Evolutionary conservation across 176 grass and related monocot genomes (phyloP).

Genomic region (Carex littledalei): DNA sequence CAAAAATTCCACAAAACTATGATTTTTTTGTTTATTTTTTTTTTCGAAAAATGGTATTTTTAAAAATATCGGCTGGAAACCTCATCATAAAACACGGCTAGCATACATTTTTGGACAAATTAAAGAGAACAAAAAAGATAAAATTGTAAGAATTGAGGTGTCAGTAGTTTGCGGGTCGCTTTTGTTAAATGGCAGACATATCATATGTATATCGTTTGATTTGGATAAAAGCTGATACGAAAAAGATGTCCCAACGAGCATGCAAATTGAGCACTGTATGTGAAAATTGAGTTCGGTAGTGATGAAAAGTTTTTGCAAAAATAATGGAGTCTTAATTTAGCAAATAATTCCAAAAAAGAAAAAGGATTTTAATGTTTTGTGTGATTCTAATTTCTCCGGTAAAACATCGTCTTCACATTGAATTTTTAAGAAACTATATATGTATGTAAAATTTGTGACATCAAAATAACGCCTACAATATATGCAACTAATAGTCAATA

Average conservation of each 20-base stretch:
- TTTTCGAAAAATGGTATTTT: too few relatives aligned
- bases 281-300: background rate
- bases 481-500: too few relatives aligned
- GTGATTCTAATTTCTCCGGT: background rate
- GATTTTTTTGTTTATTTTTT: too few relatives aligned
- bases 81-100: background rate
- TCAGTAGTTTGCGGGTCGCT: slow-evolving; percentile 1
- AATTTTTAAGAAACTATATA: too few relatives aligned
- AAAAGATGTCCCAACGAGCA: slow-evolving; percentile 10
- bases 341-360: background rate
- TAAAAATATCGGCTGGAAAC: too few relatives aligned
- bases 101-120: background rate
- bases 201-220: background rate
- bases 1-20: too few relatives aligned
- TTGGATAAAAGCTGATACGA: background rate
- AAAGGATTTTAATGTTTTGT: too few relatives aligned
- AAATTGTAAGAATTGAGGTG: background rate
- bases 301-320: background rate
- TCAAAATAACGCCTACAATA: too few relatives aligned
- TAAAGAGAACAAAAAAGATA: background rate
- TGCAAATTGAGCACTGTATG: background rate
- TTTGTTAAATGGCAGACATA: background rate
- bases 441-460: too few relatives aligned
- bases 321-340: background rate
- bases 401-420: background rate